Conservation (phyloP, 2,329 filamentous ascomycete genomes). For the Bipolaris gigantea region DNA sequence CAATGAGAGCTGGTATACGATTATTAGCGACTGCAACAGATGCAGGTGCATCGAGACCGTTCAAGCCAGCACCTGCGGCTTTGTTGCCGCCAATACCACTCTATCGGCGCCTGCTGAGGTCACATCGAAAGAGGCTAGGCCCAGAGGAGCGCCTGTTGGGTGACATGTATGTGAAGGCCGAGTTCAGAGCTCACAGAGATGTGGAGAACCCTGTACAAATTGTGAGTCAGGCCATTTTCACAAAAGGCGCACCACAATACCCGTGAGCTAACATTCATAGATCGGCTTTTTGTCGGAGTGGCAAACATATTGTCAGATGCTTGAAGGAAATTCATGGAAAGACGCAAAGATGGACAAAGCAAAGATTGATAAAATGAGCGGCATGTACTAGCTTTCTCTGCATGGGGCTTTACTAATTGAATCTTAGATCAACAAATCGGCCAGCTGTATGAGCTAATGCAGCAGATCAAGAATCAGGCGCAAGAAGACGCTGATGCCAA, state of each 20-base stretch:
- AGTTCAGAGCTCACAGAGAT: constrained; percentile 81
- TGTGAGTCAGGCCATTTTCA: constrained; percentile 56
- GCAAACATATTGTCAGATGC: constrained; percentile 90
- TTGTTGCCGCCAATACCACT: constrained; percentile 85
- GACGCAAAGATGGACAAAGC: constrained; percentile 79
- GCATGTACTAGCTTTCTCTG: constrained; percentile 55
- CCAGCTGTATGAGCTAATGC: constrained; percentile 93
- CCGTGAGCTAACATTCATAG: constrained; percentile 50
- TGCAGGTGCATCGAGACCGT: constrained; percentile 39
- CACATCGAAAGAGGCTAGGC: constrained; percentile 78
- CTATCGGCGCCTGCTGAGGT: constrained; percentile 83
- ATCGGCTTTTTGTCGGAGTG: constrained; percentile 96
- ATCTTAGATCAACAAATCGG: constrained; percentile 82
- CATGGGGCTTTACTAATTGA: constrained; percentile 4
- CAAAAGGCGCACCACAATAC: not conserved
- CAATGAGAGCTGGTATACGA: constrained; percentile 37
- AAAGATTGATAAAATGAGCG: constrained; percentile 93
- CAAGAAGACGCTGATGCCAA: constrained; percentile 50
- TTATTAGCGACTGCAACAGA: constrained; percentile 42
- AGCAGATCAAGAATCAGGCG: constrained; percentile 66
- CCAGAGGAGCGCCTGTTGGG: constrained; percentile 77
- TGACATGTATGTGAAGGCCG: constrained; percentile 89
- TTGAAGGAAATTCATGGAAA: constrained; percentile 85
- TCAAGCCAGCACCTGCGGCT: constrained; percentile 58
- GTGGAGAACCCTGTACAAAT: constrained; percentile 92